These are phyloP conservation scores for Ordospora colligata DNA, from an alignment of 371 early-diverging fungal species.

Conservation along the genomic window DNA sequence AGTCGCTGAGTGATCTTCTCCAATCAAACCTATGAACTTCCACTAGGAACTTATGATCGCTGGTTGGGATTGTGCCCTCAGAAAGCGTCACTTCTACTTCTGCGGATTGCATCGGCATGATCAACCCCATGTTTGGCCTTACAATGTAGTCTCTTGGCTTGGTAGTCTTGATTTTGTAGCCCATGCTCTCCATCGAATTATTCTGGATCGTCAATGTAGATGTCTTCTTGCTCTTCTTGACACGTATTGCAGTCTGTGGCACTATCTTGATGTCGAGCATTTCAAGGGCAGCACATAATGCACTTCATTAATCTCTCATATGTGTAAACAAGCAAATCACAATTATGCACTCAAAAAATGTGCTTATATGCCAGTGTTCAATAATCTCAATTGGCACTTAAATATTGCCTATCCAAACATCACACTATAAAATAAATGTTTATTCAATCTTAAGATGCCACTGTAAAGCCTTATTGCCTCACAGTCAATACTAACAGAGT, in stretches of 20 bases:
- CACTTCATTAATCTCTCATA: neutral
- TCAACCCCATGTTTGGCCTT: conserved; percentile 77
- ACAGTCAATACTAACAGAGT: neutral
- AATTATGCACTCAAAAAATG: too few relatives aligned
- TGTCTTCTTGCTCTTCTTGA: conserved; percentile 3
- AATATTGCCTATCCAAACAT: too few relatives aligned
- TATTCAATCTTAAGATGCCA: neutral
- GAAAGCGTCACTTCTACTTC: conserved; percentile 24
- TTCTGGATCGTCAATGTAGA: conserved; percentile 15
- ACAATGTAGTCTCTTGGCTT: conserved; percentile 89
- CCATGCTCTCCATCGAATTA: conserved; percentile 18
- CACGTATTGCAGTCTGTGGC: neutral
- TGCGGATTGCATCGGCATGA: conserved; percentile 63
- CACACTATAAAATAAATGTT: neutral
- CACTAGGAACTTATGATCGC: conserved; percentile 35
- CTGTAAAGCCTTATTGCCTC: neutral
- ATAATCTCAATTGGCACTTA: too few relatives aligned
- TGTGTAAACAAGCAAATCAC: too few relatives aligned
- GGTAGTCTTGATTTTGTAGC: conserved; percentile 88
- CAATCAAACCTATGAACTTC: conserved; percentile 47
- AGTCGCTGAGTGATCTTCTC: conserved; percentile 21
- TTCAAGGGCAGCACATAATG: neutral
- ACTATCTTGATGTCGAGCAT: conserved; percentile 17
- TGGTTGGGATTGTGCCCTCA: neutral
- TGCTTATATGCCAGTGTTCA: too few relatives aligned